Evolutionary conservation across 1,139 yeast species (phyloP), one percentile per base, ranked within the genome.

Genomic region (Debaryomyces singareniensis): DNA sequence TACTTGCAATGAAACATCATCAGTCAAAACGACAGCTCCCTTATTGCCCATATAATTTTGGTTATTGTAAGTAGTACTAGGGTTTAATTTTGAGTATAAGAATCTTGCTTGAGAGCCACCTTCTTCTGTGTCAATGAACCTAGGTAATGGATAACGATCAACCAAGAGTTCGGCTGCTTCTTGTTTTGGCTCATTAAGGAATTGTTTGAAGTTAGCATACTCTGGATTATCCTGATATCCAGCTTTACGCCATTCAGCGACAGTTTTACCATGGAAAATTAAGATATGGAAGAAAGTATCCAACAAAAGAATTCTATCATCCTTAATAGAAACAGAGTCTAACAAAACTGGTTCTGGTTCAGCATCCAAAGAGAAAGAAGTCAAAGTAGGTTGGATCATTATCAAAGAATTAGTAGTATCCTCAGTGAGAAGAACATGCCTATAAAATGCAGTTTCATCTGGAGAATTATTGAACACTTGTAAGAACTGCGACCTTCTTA

Each of bases 61-160:
- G 36, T 69, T 68, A 49, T 74, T 79, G 57, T 82, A 84, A 26
- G 91, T 81, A 40, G 85, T 85, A 29, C 95, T 81, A 29, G 98
- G 97, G 57, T 91, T 91, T 57, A 91, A 76, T 62, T 86, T 89
- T 29, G 96, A 85, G 53, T 86, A 77, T 60, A 91, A 72, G 71
- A 91, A 91, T 65, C 98, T 80, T 2, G 97, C 97, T 65, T 91
- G 98, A 16, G 96, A 87, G 31, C 96, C 96, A 49, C 97, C 96
- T 47, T 87, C 96, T 53, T 89, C 96, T 33, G 96, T 87, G 47
- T 89, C 96, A 45, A 89, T 86, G 55, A 85, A 91, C 61, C 97
- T 77, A 29, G 98, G 98, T 49, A 91, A 71, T 47, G 98, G 98
- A 76, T 86, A 91, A 57, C 98, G 77, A 52, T 91, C 97, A 21